Base-by-base conservation (phyloP, 495 filamentous ascomycete genomes). In the Jackrogersella multiformis region DNA sequence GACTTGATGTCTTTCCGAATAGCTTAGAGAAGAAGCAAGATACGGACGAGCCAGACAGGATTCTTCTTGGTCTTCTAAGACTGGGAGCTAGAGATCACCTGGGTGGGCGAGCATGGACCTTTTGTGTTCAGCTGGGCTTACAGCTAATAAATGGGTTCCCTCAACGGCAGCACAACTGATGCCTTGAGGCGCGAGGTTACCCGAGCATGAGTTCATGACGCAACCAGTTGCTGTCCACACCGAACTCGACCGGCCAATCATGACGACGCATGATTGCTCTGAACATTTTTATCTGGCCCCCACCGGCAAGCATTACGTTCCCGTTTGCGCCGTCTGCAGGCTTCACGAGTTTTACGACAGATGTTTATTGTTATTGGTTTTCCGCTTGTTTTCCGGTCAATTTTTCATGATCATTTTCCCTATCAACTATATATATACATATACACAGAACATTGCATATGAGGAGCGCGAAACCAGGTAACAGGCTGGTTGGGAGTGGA, bases 1-100 rank as follows among this genome's bases (percentile, higher is more conserved):
- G 72, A 74, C 55, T 63, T 74, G 66, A 72, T 64, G 69, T 67
- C 38, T 64, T 68, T 39, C 28, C 23, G 44, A 54, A 16, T 23
- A 28, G 48, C 34, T 60, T 54, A 32, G 32, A 59, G 61, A 39
- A 60, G 49, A 64, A 54, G 49, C 61, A 16, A 56, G 61, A 58
- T 48, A 38, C 51, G 52, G 52, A 65, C 21, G 30, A 57, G 56
- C 44, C 38, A 41, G 36, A 28, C 16, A 16, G 39, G 26, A 46
- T 44, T 38, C 16, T 2, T 45, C 26, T 26, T 15, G 16, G 13
- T 20, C 21, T 38, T 56, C 5, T 7, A 41, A 30, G 28, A 45
- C 24, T 44, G 23, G 35, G 10, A 49, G n/a, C n/a, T n/a, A n/a
- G 15, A 15, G 20, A 23, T 53, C 38, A 28, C 61, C 18, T 18